A percentile compares a stretch with the other conserved stretches of the same genome.
Conservation (phyloP, 2,329 filamentous ascomycete genomes). For the Ceratocystis lukuohia region DNA sequence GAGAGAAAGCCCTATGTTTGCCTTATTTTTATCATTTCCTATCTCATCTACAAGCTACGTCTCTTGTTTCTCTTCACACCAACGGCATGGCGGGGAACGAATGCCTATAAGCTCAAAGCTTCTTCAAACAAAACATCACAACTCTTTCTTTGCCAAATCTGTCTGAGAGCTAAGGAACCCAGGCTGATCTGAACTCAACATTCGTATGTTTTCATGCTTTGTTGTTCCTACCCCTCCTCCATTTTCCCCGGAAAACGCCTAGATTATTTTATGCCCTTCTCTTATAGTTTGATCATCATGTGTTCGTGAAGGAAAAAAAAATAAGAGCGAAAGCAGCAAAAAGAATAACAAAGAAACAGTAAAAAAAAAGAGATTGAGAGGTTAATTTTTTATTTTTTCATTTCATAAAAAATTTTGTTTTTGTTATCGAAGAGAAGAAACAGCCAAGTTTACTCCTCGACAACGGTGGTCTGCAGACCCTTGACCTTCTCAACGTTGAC, state of each 20-base stretch:
- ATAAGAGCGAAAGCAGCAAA: conserved; percentile 6
- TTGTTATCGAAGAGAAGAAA: conserved; percentile 22
- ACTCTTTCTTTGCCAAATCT: conserved; percentile 7
- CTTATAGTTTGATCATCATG: too few relatives aligned
- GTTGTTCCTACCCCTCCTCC: not conserved
- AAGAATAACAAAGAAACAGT: conserved; percentile 10
- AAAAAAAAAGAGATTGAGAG: conserved; percentile 14
- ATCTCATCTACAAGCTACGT: too few relatives aligned
- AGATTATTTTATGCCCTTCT: not conserved
- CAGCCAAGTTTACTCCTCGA: conserved; percentile 48
- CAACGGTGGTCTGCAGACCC: conserved; percentile 85
- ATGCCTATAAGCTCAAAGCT: not conserved
- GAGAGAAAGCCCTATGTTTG: too few relatives aligned
- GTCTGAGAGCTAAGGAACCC: not conserved
- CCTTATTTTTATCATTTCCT: too few relatives aligned
- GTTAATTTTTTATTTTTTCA: conserved; percentile 23
- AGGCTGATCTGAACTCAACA: not conserved
- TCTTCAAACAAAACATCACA: not conserved
- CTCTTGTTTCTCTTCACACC: too few relatives aligned
- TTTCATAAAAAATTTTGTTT: conserved; percentile 24
- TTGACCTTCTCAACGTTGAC: conserved; percentile 99
- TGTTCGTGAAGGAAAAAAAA: not conserved
- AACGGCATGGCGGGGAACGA: not conserved
- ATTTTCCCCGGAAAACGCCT: conserved; percentile 2
- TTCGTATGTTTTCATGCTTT: not conserved